phyloP scores from a whole-genome alignment of 768 basidiomycete species.

The Omphalotus guepiniiformis region DNA sequence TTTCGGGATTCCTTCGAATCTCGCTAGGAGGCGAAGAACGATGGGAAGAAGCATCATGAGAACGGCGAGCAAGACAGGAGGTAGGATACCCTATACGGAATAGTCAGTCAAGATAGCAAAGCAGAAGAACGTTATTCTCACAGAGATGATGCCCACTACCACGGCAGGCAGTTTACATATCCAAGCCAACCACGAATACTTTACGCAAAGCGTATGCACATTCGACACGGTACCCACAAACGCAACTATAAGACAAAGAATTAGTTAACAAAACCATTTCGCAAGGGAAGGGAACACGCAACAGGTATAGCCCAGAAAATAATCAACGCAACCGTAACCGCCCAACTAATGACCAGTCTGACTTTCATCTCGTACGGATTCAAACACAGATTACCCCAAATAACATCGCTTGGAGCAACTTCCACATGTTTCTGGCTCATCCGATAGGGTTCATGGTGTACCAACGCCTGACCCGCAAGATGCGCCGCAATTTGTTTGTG shows the following conservation, averaged over 20 bases:
- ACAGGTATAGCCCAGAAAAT: slow-evolving; percentile 87
- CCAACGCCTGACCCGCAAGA: slow-evolving; percentile 69
- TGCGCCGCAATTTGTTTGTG: slow-evolving; percentile 92
- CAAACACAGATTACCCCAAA: slow-evolving; percentile 87
- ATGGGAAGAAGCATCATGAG: slow-evolving; percentile 88
- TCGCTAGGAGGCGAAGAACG: slow-evolving; percentile 71
- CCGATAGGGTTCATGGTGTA: slow-evolving; percentile 77
- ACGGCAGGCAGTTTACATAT: slow-evolving; percentile 62
- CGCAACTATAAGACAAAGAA: slow-evolving; percentile 40
- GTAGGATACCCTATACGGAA: slow-evolving; percentile 66
- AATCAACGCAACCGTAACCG: slow-evolving; percentile 74
- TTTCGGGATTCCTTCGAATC: slow-evolving; percentile 89
- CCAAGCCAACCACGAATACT: slow-evolving; percentile 76
- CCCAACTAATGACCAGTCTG: slow-evolving; percentile 64
- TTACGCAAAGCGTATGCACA: slow-evolving; percentile 61
- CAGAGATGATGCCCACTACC: slow-evolving; percentile 73
- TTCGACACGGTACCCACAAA: slow-evolving; percentile 89
- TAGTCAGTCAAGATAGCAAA: neutral
- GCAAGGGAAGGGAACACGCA: slow-evolving; percentile 21
- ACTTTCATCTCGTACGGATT: slow-evolving; percentile 85
- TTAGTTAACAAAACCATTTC: neutral
- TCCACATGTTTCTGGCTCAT: slow-evolving; percentile 71
- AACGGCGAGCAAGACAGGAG: slow-evolving; percentile 82
- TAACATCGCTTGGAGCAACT: slow-evolving; percentile 82
- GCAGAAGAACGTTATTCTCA: slow-evolving; percentile 15